Evolutionary conservation across 1,284 basidiomycete genomes (phyloP), one percentile per base, ranked within the genome.

Genomic region (Fistulinella cinereoalba): DNA sequence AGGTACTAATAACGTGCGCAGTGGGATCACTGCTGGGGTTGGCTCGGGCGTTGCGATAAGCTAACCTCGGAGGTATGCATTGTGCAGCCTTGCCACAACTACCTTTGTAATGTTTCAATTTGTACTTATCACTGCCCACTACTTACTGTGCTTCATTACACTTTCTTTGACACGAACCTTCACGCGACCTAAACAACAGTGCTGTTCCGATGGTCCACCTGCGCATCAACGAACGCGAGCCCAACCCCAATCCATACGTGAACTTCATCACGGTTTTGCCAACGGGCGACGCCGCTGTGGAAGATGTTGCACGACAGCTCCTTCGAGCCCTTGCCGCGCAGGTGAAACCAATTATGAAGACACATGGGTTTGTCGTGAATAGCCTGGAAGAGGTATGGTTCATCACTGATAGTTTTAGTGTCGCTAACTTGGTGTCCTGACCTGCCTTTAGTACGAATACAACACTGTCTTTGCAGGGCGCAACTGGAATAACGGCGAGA

Each of bases 401-500:
- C 13, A 40, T 37, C 10, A 16, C n/a, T 32, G 22, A 24, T 11
- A 29, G 21, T 29, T 29, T 40, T 27, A 31, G 16, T 19, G 23
- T 43, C 32, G 38, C 16, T 38, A 37, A 16, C n/a, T n/a, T n/a
- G 27, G 37, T 15, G 19, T 23, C 33, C 32, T 56, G 37, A 63
- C 47, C 3, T 34, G 24, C 38, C 31, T 38, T 31, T 44, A 87
- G 84, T 89, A 87, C 56, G 80, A 89, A 60, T 75, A 79, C 57
- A 91, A 91, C 60, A 59, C 55, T 11, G 85, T 91, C 7, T 91
- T 91, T 63, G 76, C 81, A 12, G 88, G 87, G 4, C 74, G 88
- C 37, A 91, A 90, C 60, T 91, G 88, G 88, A 85, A 89, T 49
- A 72, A 71, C 47, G 88, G 88, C 3, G 87, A 90, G 65, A 82